These are phyloP conservation scores for Apiotrichum laibachii DNA, from an alignment of 1,284 basidiomycete species.

Conservation along the genomic window DNA sequence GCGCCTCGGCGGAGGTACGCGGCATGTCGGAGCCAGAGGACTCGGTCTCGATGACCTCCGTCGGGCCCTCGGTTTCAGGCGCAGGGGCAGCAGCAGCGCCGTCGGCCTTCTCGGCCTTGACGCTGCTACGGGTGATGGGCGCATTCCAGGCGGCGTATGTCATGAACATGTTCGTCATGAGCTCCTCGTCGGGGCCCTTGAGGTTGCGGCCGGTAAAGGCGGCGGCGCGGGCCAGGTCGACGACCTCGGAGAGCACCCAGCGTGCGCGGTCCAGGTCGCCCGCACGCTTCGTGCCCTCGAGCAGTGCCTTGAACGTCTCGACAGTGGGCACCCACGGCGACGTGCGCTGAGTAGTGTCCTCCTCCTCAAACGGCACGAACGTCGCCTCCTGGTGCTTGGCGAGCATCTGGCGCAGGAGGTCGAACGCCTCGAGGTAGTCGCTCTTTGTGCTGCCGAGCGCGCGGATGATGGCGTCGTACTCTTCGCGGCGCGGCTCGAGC, in stretches of 20 bases:
- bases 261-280: slow-evolving; percentile 78
- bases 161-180: slow-evolving; percentile 81
- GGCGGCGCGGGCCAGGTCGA: slow-evolving; percentile 50
- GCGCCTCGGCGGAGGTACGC: slow-evolving; percentile 67
- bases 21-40: slow-evolving; percentile 40
- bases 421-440: slow-evolving; percentile 70
- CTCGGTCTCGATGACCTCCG: not conserved
- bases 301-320: slow-evolving; percentile 72
- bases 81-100: not conserved
- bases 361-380: slow-evolving; percentile 32
- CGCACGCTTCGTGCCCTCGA: slow-evolving; percentile 82
- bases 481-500: slow-evolving; percentile 63
- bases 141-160: slow-evolving; percentile 79
- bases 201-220: slow-evolving; percentile 5
- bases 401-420: slow-evolving; percentile 76
- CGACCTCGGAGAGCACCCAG: slow-evolving; percentile 88
- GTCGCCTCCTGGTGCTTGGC: slow-evolving; percentile 59
- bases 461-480: slow-evolving; percentile 79
- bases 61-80: slow-evolving; percentile 7
- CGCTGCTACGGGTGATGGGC: slow-evolving; percentile 13
- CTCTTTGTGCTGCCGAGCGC: slow-evolving; percentile 59
- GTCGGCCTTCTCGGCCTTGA: slow-evolving; percentile 3
- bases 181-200: slow-evolving; percentile 62
- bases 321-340: slow-evolving; percentile 62
- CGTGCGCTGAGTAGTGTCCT: slow-evolving; percentile 50